These are phyloP conservation scores for Dissophora ornata DNA, from an alignment of 192 early-diverging fungal genomes.

Conservation along the genomic window DNA sequence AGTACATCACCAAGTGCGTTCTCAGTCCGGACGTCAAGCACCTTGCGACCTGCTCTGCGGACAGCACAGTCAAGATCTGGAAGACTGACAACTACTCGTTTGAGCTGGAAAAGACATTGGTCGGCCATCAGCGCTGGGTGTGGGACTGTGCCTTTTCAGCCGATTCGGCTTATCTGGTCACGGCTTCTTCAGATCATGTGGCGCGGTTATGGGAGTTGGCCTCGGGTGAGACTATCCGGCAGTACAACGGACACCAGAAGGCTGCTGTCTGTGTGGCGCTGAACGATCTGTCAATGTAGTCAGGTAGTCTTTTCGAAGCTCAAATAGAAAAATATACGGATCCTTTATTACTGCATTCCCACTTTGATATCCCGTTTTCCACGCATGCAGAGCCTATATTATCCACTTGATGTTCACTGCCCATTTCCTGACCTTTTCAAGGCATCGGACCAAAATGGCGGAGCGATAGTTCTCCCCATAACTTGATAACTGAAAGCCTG, in stretches of 20 bases:
- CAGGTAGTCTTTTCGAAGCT: too few species aligned
- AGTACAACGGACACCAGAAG: constrained; percentile 93
- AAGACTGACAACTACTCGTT: constrained; percentile 70
- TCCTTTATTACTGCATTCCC: too few species aligned
- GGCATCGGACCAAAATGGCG: too few species aligned
- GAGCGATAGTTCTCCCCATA: too few species aligned
- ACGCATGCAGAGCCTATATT: too few species aligned
- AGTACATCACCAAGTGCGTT: constrained; percentile 86
- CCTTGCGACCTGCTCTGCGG: constrained; percentile 88
- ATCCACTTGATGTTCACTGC: too few species aligned
- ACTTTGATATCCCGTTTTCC: too few species aligned
- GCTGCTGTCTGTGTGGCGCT: constrained; percentile 88
- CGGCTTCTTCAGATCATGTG: constrained; percentile 88
- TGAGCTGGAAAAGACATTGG: constrained; percentile 77
- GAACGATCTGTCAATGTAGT: constrained; percentile 76
- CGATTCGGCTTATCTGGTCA: constrained; percentile 91
- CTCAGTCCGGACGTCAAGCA: constrained; percentile 85
- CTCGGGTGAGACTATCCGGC: constrained; percentile 81
- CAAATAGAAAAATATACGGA: too few species aligned
- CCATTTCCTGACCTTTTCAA: too few species aligned
- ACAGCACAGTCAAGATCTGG: constrained; percentile 90
- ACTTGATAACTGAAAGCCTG: too few species aligned
- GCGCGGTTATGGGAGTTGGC: constrained; percentile 86
- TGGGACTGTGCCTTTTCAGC: constrained; percentile 95
- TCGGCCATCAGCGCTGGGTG: constrained; percentile 89